These are phyloP conservation scores for Recurvomyces mirabilis DNA, from an alignment of 495 filamentous ascomycete species.

Conservation along the genomic window DNA sequence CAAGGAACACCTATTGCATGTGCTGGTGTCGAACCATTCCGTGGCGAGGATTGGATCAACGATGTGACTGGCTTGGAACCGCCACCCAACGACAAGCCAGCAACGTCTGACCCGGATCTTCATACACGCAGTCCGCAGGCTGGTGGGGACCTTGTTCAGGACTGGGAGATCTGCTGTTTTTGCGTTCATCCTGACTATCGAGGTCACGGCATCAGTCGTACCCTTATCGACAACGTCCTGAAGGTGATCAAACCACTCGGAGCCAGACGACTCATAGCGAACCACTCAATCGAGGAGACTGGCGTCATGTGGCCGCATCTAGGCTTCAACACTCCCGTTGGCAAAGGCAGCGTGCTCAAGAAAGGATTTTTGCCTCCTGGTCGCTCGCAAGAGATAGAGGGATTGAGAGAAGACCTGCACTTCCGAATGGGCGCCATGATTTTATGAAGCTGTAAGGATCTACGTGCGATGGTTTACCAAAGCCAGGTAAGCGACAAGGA, in stretches of 20 bases:
- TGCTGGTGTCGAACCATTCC: slow-evolving; percentile 2
- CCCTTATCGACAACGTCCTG: background rate
- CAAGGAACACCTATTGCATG: slow-evolving; percentile 7
- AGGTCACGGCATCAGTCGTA: background rate
- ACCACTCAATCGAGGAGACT: slow-evolving; percentile 6
- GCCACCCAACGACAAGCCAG: too few species aligned
- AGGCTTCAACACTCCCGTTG: slow-evolving; percentile 1
- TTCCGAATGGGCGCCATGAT: slow-evolving; percentile 6
- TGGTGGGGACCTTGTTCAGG: background rate
- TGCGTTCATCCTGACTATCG: slow-evolving; percentile 5
- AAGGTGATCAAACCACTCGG: background rate
- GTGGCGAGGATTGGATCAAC: slow-evolving; percentile 1
- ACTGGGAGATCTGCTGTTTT: slow-evolving; percentile 12
- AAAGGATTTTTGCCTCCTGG: too few species aligned
- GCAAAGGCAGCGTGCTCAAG: background rate
- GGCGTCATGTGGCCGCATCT: slow-evolving; percentile 9
- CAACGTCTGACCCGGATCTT: too few species aligned
- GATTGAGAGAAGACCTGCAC: slow-evolving; percentile 1
- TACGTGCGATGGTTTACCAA: too few species aligned
- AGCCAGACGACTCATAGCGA: slow-evolving; percentile 1
- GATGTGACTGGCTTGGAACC: background rate
- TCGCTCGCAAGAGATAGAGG: background rate
- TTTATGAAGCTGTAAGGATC: too few species aligned
- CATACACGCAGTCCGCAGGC: background rate
- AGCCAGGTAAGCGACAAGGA: too few species aligned